Conservation (phyloP, 2,329 filamentous ascomycete genomes). For the Colletotrichum tanaceti region DNA sequence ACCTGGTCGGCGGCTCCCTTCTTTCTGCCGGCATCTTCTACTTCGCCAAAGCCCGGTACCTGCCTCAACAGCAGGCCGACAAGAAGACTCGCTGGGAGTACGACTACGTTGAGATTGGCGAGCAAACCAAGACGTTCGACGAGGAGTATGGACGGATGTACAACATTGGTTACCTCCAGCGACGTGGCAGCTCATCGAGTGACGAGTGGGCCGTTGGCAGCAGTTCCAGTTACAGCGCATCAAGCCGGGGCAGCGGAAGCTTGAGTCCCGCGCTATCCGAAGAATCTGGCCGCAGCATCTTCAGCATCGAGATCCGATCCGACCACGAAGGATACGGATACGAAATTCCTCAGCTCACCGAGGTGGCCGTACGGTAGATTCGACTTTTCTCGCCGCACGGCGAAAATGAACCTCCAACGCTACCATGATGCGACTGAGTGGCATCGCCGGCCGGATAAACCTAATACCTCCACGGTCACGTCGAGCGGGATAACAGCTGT, state of each 20-base stretch:
- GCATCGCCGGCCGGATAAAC: constrained; percentile 2
- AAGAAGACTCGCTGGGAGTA: constrained; percentile 96
- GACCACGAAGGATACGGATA: constrained; percentile 53
- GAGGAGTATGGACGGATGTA: constrained; percentile 62
- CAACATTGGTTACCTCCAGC: constrained; percentile 59
- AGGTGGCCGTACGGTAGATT: constrained; percentile 56
- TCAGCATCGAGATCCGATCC: constrained; percentile 50
- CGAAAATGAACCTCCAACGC: background rate
- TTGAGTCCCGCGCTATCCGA: constrained; percentile 62
- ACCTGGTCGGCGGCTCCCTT: constrained; percentile 87
- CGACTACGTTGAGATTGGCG: constrained; percentile 89
- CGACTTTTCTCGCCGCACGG: constrained; percentile 26
- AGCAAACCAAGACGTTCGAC: constrained; percentile 59
- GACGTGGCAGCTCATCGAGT: constrained; percentile 66
- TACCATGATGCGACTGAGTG: background rate
- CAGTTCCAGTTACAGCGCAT: constrained; percentile 74
- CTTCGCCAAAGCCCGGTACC: constrained; percentile 80
- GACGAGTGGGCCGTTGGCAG: constrained; percentile 94
- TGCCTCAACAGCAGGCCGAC: constrained; percentile 84
- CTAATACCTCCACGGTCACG: background rate
- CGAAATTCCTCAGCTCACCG: constrained; percentile 52
- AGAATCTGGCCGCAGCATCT: constrained; percentile 45
- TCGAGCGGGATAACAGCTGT: constrained; percentile 1
- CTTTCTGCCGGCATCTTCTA: constrained; percentile 85
- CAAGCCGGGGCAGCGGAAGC: constrained; percentile 49